Evolutionary conservation across 768 basidiomycete species (phyloP).

Genomic region (Leccinum imitatum): DNA sequence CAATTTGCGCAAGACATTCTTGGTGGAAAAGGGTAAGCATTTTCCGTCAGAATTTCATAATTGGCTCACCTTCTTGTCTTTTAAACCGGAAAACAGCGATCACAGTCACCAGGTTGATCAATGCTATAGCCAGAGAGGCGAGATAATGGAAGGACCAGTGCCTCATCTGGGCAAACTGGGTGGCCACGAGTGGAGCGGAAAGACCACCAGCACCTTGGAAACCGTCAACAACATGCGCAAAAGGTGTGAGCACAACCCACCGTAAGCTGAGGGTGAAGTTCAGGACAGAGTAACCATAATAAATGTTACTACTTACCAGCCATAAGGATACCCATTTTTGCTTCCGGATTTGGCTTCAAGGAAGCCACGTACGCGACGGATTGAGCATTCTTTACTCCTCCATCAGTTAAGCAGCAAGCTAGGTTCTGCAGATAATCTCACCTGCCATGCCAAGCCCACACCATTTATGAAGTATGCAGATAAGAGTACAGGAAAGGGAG

Average conservation of each 20-base stretch:
- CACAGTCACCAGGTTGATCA: conserved; percentile 52
- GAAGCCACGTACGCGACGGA: conserved; percentile 68
- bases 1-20: conserved; percentile 40
- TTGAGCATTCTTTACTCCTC: conserved; percentile 57
- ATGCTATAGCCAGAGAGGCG: conserved; percentile 62
- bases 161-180: conserved; percentile 43
- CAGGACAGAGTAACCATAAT: not conserved
- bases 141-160: conserved; percentile 44
- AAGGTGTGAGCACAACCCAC: not conserved
- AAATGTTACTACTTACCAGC: conserved; percentile 23
- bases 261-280: conserved; percentile 13
- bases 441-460: conserved; percentile 49
- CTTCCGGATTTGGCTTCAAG: conserved; percentile 51
- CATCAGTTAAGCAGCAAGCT: not conserved
- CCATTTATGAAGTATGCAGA: conserved; percentile 48
- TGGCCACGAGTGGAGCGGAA: conserved; percentile 51
- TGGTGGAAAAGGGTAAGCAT: not conserved
- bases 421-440: conserved; percentile 11
- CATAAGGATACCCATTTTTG: conserved; percentile 73
- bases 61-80: conserved; percentile 57
- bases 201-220: conserved; percentile 46
- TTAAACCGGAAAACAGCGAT: conserved; percentile 60
- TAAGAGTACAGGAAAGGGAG: conserved; percentile 65
- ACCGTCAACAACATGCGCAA: not conserved
- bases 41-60: not conserved